Evolutionary conservation across 768 basidiomycete species (phyloP), one percentile per base, ranked within the genome.

Genomic region (Cystofilobasidium macerans): DNA sequence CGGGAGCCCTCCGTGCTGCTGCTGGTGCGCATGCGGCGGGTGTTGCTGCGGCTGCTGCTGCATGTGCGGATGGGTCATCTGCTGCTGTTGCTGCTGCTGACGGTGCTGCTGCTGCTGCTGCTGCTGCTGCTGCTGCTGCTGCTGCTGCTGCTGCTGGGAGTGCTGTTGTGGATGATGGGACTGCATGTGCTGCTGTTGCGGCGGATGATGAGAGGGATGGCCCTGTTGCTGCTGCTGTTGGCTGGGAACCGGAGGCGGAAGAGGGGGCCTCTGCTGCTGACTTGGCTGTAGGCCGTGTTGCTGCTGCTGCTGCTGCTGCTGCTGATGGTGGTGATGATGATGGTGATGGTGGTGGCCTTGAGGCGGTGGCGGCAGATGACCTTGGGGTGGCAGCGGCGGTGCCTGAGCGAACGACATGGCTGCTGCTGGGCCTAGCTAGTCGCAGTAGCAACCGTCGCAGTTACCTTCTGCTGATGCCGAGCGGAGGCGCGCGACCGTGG

Each of bases 201-300:
- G 36, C 33, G 33, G 43, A 53, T 40, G 26, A 13, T 35, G 22
- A 26, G n/a, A 24, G 28, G 30, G 32, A 11, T 47, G 43, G n/a
- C 13, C n/a, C n/a, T n/a, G n/a, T n/a, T n/a, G n/a, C n/a, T n/a
- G 33, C 43, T 64, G 63, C 40, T 57, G 57, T 12, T 64, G 63
- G n/a, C 47, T 26, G n/a, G 56, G 63, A 7, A 43, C 53, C 35
- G 40, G 57, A 14, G 43, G 42, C 43, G 24, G 61, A 8, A 32
- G 61, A 18, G 26, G 45, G 20, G 54, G 62, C 61, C 9, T 4
- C n/a, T 7, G 43, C 40, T 53, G 62, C 18, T 22, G 51, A 38
- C n/a, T n/a, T n/a, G n/a, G n/a, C n/a, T n/a, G n/a, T n/a, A n/a
- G n/a, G n/a, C n/a, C n/a, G n/a, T n/a, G n/a, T n/a, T n/a, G n/a